phyloP scores from a whole-genome alignment of 2,329 filamentous ascomycete species.

The Fusarium sterilihyphosum region DNA sequence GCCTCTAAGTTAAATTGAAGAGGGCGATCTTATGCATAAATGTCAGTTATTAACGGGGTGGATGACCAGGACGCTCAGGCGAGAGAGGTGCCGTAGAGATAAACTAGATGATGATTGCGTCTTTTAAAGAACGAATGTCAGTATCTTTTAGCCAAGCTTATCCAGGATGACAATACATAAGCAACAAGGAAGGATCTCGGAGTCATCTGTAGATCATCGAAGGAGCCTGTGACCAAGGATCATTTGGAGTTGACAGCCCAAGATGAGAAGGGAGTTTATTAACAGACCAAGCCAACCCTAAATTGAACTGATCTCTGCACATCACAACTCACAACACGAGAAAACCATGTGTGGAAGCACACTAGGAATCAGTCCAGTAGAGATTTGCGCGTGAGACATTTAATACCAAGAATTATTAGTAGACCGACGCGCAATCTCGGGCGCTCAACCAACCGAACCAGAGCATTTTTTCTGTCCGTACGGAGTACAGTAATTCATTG shows the following conservation, averaged over 20 bases:
- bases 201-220: conserved; percentile 30
- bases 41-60: background rate
- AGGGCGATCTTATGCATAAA: conserved; percentile 9
- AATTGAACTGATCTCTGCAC: conserved; percentile 1
- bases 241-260: background rate
- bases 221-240: conserved; percentile 11
- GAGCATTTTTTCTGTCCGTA: conserved; percentile 10
- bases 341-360: conserved; percentile 22
- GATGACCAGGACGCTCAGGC: background rate
- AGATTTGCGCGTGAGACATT: conserved; percentile 25
- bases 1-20: conserved; percentile 6
- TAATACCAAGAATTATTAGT: conserved; percentile 11
- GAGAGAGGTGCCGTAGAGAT: background rate
- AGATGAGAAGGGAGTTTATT: conserved; percentile 8
- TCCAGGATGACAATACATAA: background rate
- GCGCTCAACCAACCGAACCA: conserved; percentile 24
- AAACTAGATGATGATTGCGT: background rate
- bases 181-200: conserved; percentile 21
- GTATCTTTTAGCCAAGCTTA: background rate
- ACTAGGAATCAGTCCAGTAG: background rate
- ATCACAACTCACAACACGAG: conserved; percentile 8
- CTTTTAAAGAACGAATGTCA: background rate
- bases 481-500: background rate
- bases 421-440: conserved; percentile 38
- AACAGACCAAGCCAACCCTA: background rate